Conservation (phyloP, 164 flowering plant species). For the Pachysandra terminalis region DNA sequence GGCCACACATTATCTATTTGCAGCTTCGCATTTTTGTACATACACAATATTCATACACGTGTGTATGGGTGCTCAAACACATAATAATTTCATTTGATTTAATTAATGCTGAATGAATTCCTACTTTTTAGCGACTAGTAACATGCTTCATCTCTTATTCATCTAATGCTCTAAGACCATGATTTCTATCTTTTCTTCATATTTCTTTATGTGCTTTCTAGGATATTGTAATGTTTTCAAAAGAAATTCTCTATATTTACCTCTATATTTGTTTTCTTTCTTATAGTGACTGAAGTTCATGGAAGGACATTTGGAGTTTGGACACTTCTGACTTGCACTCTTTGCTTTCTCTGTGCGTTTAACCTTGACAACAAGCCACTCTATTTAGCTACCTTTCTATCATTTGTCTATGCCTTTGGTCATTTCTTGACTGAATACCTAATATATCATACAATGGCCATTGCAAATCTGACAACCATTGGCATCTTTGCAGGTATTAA, state of each 20-base stretch:
- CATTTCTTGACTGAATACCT: constrained; percentile 90
- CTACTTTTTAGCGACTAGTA: background rate
- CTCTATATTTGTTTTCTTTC: background rate
- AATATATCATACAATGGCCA: constrained; percentile 77
- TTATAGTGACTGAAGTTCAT: constrained; percentile 94
- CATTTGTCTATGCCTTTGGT: constrained; percentile 86
- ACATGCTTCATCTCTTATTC: background rate
- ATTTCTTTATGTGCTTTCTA: background rate
- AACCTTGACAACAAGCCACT: constrained; percentile 90
- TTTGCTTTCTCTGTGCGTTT: constrained; percentile 90
- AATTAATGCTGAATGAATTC: background rate
- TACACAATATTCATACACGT: background rate
- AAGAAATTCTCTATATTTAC: background rate
- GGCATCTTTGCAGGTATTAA: constrained; percentile 83
- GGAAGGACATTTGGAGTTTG: constrained; percentile 99
- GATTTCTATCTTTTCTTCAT: background rate
- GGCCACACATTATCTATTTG: too few relatives aligned
- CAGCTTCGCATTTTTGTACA: too few relatives aligned
- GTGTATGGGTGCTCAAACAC: background rate
- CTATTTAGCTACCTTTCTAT: constrained; percentile 74
- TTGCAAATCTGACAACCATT: constrained; percentile 76
- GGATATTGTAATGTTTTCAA: background rate
- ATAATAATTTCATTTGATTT: background rate
- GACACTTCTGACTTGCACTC: constrained; percentile 96
- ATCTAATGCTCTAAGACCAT: background rate